These are phyloP conservation scores for Trypanosoma scelopori DNA, from an alignment of 208 protist species.

Conservation along the genomic window DNA sequence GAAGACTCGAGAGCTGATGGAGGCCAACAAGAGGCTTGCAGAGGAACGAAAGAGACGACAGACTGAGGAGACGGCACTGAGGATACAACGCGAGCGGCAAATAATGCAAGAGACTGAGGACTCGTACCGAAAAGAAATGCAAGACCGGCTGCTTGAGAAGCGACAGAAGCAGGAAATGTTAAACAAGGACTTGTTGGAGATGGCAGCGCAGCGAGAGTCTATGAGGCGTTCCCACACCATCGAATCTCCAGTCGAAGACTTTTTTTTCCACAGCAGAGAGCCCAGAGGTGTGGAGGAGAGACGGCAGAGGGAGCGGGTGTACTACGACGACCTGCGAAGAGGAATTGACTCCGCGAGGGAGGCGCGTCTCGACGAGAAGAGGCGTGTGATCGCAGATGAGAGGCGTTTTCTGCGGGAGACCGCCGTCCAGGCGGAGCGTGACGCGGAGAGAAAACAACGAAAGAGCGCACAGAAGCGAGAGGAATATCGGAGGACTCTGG, in stretches of 20 bases:
- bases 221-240: constrained; percentile 4
- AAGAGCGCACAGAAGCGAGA: constrained; percentile 32
- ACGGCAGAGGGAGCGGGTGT: constrained; percentile 22
- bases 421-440: constrained; percentile 6
- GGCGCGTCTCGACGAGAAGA: constrained; percentile 18
- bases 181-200: constrained; percentile 9
- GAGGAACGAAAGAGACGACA: constrained; percentile 19
- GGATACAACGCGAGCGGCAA: constrained; percentile 23
- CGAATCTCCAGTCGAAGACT: constrained; percentile 2
- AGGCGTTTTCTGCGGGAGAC: constrained; percentile 27
- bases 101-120: constrained; percentile 1
- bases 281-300: constrained; percentile 19
- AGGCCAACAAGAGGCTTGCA: constrained; percentile 23
- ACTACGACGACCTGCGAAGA: constrained; percentile 32
- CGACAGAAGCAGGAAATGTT: constrained; percentile 12
- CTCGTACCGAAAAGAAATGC: constrained; percentile 9
- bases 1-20: constrained; percentile 22
- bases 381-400: constrained; percentile 20
- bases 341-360: constrained; percentile 27
- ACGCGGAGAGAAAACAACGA: constrained; percentile 30
- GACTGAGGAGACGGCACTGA: constrained; percentile 11
- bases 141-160: constrained; percentile 6
- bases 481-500: constrained; percentile 12
- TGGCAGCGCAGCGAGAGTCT: constrained; percentile 20
- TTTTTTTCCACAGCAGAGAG: constrained; percentile 9